phyloP scores from a whole-genome alignment of 2,329 filamentous ascomycete genomes.

The Xylariaceae sp. region DNA sequence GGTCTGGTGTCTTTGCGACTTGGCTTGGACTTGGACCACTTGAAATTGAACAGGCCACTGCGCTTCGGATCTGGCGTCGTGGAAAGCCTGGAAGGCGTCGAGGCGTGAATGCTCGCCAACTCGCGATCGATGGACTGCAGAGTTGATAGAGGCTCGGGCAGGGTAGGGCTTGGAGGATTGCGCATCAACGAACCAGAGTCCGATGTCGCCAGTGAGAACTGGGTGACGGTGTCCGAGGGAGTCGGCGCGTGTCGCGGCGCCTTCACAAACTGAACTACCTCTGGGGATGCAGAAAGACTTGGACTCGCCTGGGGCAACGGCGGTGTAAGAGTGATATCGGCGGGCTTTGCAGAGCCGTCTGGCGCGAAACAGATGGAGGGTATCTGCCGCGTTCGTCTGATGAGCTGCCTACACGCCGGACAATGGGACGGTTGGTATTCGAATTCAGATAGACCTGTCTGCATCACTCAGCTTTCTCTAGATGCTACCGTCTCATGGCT shows the following conservation, averaged over 20 bases:
- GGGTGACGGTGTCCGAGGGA: background rate
- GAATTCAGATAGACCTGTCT: constrained; percentile 4
- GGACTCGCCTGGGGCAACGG: constrained; percentile 1
- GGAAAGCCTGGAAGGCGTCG: background rate
- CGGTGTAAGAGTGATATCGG: constrained; percentile 2
- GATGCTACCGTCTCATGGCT: background rate
- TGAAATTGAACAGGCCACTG: constrained; percentile 2
- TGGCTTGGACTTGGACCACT: constrained; percentile 1
- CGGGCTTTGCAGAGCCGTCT: background rate
- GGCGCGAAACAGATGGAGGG: constrained; percentile 4
- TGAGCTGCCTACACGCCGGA: constrained; percentile 13
- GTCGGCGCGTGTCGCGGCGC: background rate
- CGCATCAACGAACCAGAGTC: constrained; percentile 2
- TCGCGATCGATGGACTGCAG: constrained; percentile 3
- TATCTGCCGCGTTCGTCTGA: constrained; percentile 10
- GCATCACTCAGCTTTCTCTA: background rate
- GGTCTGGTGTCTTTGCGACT: background rate
- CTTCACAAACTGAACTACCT: background rate
- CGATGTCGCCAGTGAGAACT: background rate
- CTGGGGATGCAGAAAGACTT: background rate
- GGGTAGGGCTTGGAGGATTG: constrained; percentile 1
- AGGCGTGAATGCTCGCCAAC: background rate
- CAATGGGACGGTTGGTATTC: constrained; percentile 16
- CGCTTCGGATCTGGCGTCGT: constrained; percentile 1
- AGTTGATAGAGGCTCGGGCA: constrained; percentile 2